Evolutionary conservation across 441 rosid species (phyloP).

Genomic region (Flueggea neowawraea): DNA sequence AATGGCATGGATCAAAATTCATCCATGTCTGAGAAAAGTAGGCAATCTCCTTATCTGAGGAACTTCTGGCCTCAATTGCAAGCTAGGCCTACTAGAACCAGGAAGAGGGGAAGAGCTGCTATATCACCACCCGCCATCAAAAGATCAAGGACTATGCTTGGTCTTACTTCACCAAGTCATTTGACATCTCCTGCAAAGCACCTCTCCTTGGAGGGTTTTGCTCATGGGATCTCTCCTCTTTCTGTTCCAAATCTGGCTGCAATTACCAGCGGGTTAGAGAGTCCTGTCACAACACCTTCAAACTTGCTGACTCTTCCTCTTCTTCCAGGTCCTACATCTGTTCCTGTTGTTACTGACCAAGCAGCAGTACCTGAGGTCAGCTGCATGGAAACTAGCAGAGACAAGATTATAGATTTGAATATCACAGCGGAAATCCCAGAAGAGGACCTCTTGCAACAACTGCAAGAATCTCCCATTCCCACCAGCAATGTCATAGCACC

Average conservation of each 20-base stretch:
- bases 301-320: conserved; percentile 73
- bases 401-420: conserved; percentile 57
- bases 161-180: conserved; percentile 29
- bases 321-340: conserved; percentile 41
- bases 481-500: conserved; percentile 51
- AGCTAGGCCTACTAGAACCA: conserved; percentile 77
- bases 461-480: conserved; percentile 37
- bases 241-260: conserved; percentile 24
- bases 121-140: conserved; percentile 52
- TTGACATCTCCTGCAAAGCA: conserved; percentile 26
- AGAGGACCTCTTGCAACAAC: conserved; percentile 66
- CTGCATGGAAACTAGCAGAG: conserved; percentile 36
- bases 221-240: conserved; percentile 31
- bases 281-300: conserved; percentile 22
- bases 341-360: conserved; percentile 9
- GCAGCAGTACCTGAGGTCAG: conserved; percentile 18
- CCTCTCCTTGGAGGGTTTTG: conserved; percentile 44
- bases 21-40: conserved; percentile 55
- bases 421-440: conserved; percentile 38
- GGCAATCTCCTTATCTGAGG: conserved; percentile 72
- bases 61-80: conserved; percentile 83
- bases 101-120: conserved; percentile 75
- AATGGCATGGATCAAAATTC: conserved; percentile 31
- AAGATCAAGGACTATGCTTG: conserved; percentile 39
- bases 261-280: conserved; percentile 20